Evolutionary conservation across 345 rosid genomes (phyloP).

Genomic region (Camelina neglecta): DNA sequence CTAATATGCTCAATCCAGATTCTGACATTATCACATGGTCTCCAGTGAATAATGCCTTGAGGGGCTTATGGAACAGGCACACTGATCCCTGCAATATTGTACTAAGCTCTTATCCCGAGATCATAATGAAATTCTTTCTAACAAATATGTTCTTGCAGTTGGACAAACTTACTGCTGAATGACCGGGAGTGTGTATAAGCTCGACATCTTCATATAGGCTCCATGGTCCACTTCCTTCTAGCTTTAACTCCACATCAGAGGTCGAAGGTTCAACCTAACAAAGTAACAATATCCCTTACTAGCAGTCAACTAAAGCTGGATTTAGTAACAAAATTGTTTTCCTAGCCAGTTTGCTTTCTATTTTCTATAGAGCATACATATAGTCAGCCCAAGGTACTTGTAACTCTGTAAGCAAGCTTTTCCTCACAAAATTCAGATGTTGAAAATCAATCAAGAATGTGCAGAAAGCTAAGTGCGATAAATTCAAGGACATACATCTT

Average conservation of each 20-base stretch:
- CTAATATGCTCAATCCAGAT: conserved; percentile 42
- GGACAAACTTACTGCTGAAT: conserved; percentile 52
- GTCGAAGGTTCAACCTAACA: conserved; percentile 55
- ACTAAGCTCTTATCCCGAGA: conserved; percentile 13
- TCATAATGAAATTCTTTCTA: neutral
- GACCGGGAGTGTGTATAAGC: conserved; percentile 69
- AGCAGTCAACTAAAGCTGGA: conserved; percentile 11
- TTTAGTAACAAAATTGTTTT: neutral
- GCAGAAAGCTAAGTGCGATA: neutral
- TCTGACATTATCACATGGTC: conserved; percentile 38
- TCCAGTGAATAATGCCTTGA: conserved; percentile 46
- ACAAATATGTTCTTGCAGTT: conserved; percentile 29
- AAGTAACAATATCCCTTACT: conserved; percentile 4
- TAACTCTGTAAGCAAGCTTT: conserved; percentile 5
- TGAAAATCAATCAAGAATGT: conserved; percentile 1
- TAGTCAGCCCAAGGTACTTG: neutral
- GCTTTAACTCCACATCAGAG: conserved; percentile 60
- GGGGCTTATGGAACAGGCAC: conserved; percentile 40
- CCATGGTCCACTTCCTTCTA: conserved; percentile 74
- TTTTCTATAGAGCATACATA: neutral
- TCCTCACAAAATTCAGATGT: neutral
- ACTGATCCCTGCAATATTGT: conserved; percentile 45
- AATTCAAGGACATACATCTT: conserved; percentile 51
- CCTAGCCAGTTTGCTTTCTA: conserved; percentile 15
- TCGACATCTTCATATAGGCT: conserved; percentile 50